These are phyloP conservation scores for Magnolia changhungtana DNA, from an alignment of 164 flowering plant species.

Conservation along the genomic window DNA sequence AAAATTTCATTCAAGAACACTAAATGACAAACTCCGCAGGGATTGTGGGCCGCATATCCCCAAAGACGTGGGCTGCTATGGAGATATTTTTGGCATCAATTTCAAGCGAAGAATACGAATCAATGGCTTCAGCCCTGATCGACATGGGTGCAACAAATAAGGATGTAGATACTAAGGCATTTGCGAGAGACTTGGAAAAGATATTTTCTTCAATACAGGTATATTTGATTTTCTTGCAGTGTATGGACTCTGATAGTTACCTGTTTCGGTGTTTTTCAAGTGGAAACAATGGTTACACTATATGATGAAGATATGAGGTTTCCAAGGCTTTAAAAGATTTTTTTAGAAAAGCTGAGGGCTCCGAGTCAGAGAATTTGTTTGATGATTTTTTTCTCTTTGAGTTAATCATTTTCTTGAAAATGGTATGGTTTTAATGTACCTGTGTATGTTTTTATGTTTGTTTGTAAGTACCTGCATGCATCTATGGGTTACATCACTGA, in stretches of 20 bases:
- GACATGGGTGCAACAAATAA: slow-evolving; percentile 88
- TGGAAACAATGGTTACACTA: not conserved
- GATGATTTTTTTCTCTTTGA: no score
- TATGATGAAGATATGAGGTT: not conserved
- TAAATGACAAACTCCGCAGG: slow-evolving; percentile 38
- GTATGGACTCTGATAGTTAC: not conserved
- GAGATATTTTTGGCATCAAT: slow-evolving; percentile 75
- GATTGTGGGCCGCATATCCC: slow-evolving; percentile 95
- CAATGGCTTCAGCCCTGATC: slow-evolving; percentile 87
- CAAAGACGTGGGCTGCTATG: slow-evolving; percentile 94
- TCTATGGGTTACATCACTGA: no score
- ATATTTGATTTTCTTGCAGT: not conserved
- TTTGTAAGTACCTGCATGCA: no score
- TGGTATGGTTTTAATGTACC: no score
- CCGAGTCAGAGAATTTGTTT: no score
- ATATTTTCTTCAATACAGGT: slow-evolving; percentile 87
- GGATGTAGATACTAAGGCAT: slow-evolving; percentile 66
- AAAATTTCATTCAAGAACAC: not conserved
- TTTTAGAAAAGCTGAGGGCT: no score
- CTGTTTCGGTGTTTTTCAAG: not conserved
- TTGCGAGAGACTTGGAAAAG: slow-evolving; percentile 81
- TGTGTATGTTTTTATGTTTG: no score
- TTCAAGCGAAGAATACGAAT: slow-evolving; percentile 73
- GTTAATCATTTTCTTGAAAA: no score
- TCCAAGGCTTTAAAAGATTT: no score